Conservation (phyloP, 176 grass and related monocot species). For the Ensete glaucum region DNA sequence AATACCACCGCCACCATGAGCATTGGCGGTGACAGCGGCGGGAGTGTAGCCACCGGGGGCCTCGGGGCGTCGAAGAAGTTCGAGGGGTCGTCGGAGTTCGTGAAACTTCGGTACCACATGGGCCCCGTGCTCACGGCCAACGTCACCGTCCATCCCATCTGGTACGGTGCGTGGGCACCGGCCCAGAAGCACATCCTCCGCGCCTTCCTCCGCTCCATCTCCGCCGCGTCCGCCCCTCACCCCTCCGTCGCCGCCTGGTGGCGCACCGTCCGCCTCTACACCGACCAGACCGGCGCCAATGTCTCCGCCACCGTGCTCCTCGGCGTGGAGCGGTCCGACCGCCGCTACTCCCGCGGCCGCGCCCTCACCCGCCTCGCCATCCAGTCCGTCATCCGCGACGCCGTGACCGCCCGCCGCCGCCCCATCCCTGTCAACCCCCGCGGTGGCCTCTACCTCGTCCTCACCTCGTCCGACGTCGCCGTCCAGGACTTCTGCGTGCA, state of each 20-base stretch:
- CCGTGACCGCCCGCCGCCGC: slow-evolving; percentile 44
- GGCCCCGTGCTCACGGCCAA: slow-evolving; percentile 60
- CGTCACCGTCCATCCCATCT: slow-evolving; percentile 80
- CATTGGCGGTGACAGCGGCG: not conserved
- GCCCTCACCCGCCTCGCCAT: slow-evolving; percentile 47
- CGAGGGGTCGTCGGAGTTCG: slow-evolving; percentile 83
- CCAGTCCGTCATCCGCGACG: slow-evolving; percentile 55
- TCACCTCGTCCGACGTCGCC: slow-evolving; percentile 50
- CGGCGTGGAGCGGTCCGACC: slow-evolving; percentile 55
- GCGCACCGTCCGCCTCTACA: slow-evolving; percentile 80
- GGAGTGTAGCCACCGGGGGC: not conserved
- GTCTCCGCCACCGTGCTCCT: slow-evolving; percentile 44
- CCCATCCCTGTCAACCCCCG: slow-evolving; percentile 53
- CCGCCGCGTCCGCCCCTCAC: not conserved
- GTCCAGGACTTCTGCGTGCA: slow-evolving; percentile 70
- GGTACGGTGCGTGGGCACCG: slow-evolving; percentile 60
- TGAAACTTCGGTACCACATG: slow-evolving; percentile 85
- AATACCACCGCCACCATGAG: not conserved
- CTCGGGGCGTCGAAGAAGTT: slow-evolving; percentile 61
- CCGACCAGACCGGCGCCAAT: slow-evolving; percentile 74
- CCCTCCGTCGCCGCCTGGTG: slow-evolving; percentile 70
- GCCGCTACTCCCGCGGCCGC: slow-evolving; percentile 43
- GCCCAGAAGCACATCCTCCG: slow-evolving; percentile 71
- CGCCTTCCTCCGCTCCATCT: slow-evolving; percentile 67
- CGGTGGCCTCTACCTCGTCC: slow-evolving; percentile 73